phyloP scores from a whole-genome alignment of 2,329 filamentous ascomycete genomes.

The Colletotrichum musicola region DNA sequence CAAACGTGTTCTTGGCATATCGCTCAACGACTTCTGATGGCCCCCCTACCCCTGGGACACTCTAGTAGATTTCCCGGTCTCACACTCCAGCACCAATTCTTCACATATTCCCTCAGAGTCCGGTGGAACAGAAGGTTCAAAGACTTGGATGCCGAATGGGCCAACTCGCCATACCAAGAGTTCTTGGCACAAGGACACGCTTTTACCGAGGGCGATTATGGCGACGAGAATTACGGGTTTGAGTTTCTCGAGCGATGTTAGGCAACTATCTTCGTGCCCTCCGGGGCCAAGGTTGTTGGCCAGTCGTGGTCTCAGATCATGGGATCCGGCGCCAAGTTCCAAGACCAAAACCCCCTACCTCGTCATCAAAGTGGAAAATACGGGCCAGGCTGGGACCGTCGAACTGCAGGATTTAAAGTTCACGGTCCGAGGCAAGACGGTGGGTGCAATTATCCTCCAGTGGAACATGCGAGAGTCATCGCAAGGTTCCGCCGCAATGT shows the following conservation, averaged over 20 bases:
- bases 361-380: too few relatives aligned
- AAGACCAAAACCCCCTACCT: too few relatives aligned
- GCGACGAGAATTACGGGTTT: slow-evolving; percentile 5
- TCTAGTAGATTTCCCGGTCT: background rate
- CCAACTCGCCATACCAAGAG: background rate
- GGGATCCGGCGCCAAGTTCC: too few relatives aligned
- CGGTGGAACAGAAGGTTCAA: slow-evolving; percentile 12
- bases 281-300: too few relatives aligned
- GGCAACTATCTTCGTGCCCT: too few relatives aligned
- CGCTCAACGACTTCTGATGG: background rate
- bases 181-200: slow-evolving; percentile 3
- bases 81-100: slow-evolving; percentile 3
- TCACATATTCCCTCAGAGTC: background rate
- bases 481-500: too few relatives aligned
- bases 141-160: background rate
- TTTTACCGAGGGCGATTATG: slow-evolving; percentile 7
- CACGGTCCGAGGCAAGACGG: too few relatives aligned
- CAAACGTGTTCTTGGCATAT: background rate
- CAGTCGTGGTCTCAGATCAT: too few relatives aligned
- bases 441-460: too few relatives aligned
- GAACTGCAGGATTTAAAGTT: too few relatives aligned
- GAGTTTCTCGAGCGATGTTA: background rate
- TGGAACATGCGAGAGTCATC: too few relatives aligned
- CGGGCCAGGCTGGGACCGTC: too few relatives aligned
- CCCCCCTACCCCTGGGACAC: background rate